phyloP scores from a whole-genome alignment of 192 early-diverging fungal genomes.

The Coemansia sp. region DNA sequence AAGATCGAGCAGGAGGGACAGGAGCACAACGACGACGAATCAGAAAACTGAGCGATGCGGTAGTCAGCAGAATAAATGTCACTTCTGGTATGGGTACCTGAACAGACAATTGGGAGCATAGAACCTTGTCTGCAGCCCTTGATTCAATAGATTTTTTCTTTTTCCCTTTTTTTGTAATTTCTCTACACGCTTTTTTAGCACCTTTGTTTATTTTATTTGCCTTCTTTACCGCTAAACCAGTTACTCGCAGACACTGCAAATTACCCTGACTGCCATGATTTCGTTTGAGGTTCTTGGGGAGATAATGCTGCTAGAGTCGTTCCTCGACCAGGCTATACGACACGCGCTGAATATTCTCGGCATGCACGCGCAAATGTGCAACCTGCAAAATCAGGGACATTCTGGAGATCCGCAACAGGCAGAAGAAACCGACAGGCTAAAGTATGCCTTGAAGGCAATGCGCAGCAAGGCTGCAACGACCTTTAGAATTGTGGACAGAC shows the following conservation, averaged over 20 bases:
- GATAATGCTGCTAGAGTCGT: conserved; percentile 43
- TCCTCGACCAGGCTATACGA: conserved; percentile 37
- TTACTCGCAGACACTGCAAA: neutral
- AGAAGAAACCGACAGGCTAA: conserved; percentile 11
- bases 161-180: neutral
- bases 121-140: neutral
- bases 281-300: conserved; percentile 17
- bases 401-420: neutral
- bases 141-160: neutral
- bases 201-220: neutral
- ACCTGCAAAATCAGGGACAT: conserved; percentile 20
- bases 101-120: neutral
- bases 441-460: conserved; percentile 22
- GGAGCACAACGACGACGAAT: neutral
- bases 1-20: conserved; percentile 41
- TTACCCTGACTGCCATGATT: neutral
- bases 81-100: too few species aligned
- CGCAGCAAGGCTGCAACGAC: conserved; percentile 17
- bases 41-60: conserved; percentile 1
- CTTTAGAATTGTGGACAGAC: conserved; percentile 23
- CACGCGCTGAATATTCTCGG: conserved; percentile 22
- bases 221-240: neutral
- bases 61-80: neutral
- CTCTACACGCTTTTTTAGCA: neutral
- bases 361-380: conserved; percentile 28